Conservation (phyloP, 1,284 basidiomycete species). For the Naganishia liquefaciens region DNA sequence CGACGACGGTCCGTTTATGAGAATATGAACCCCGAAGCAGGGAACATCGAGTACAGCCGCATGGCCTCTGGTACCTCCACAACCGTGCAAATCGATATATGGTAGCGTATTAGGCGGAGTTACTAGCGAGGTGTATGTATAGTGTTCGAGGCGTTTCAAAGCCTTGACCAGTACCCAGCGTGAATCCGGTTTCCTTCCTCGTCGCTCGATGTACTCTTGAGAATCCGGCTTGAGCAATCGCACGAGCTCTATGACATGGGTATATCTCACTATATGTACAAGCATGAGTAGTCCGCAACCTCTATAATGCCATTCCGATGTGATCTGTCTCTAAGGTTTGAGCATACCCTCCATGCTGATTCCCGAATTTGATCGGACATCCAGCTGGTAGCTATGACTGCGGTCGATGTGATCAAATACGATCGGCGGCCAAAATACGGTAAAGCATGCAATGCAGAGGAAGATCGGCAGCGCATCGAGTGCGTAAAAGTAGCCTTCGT, state of each 20-base stretch:
- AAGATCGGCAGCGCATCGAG: slow-evolving; percentile 30
- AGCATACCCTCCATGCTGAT: slow-evolving; percentile 12
- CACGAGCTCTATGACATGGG: background rate
- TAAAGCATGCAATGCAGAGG: slow-evolving; percentile 25
- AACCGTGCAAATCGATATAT: too few relatives aligned
- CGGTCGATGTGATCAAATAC: slow-evolving; percentile 22
- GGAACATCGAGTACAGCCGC: too few relatives aligned
- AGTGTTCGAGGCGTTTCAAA: too few relatives aligned
- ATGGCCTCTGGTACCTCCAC: too few relatives aligned
- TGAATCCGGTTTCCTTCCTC: too few relatives aligned
- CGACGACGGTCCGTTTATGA: too few relatives aligned
- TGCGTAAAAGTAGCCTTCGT: slow-evolving; percentile 34
- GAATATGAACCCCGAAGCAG: too few relatives aligned
- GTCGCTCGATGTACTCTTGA: too few relatives aligned
- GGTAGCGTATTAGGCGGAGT: too few relatives aligned
- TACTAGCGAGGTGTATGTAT: too few relatives aligned
- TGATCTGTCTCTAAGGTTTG: background rate
- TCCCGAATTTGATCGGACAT: slow-evolving; percentile 3
- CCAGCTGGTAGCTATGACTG: background rate
- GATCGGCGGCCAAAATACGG: slow-evolving; percentile 30
- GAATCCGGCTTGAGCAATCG: too few relatives aligned
- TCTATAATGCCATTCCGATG: background rate
- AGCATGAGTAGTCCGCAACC: background rate
- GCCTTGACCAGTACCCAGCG: too few relatives aligned
- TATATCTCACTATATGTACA: background rate